A percentile compares a stretch with the other conserved stretches of the same genome.
Evolutionary conservation across 495 filamentous ascomycete species (phyloP).

Genomic region (Aspergillus sclerotioniger): DNA sequence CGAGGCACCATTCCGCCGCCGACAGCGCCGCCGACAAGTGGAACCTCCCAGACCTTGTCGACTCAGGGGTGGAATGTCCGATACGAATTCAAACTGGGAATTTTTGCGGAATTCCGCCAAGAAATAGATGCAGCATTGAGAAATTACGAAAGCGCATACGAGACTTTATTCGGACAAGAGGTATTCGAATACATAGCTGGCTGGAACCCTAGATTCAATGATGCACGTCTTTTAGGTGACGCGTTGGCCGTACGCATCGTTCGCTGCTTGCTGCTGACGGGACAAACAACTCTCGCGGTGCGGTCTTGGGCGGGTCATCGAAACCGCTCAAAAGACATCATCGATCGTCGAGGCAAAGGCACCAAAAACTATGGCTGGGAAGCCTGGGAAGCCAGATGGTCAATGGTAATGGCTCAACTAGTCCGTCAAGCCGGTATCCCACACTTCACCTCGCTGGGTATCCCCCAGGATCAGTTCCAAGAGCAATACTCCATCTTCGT

Average conservation of each 20-base stretch:
- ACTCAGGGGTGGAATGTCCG: slow-evolving; percentile 84
- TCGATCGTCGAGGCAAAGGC: slow-evolving; percentile 80
- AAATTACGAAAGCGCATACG: slow-evolving; percentile 82
- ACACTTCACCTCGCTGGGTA: slow-evolving; percentile 29
- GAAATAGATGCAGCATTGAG: slow-evolving; percentile 83
- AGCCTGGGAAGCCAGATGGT: slow-evolving; percentile 84
- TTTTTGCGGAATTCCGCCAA: slow-evolving; percentile 86
- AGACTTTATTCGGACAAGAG: slow-evolving; percentile 72
- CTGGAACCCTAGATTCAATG: slow-evolving; percentile 84
- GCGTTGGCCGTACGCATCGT: slow-evolving; percentile 73
- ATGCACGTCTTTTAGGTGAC: slow-evolving; percentile 78
- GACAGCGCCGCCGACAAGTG: slow-evolving; percentile 76
- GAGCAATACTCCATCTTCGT: slow-evolving; percentile 49
- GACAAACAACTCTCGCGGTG: slow-evolving; percentile 70
- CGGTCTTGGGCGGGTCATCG: slow-evolving; percentile 75
- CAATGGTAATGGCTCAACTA: slow-evolving; percentile 73
- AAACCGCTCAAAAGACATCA: slow-evolving; percentile 64
- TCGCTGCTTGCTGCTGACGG: slow-evolving; percentile 73
- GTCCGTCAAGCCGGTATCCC: slow-evolving; percentile 61
- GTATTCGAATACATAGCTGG: slow-evolving; percentile 82
- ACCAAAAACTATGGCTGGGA: slow-evolving; percentile 82
- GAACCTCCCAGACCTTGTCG: slow-evolving; percentile 80
- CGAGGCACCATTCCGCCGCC: slow-evolving; percentile 72
- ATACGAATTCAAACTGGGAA: slow-evolving; percentile 87
- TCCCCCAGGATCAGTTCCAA: slow-evolving; percentile 18